Percentiles rank a stretch among this genome's conserved stretches.
These are phyloP conservation scores for Cystoderma amianthinum DNA, from an alignment of 768 basidiomycete species.

Conservation along the genomic window DNA sequence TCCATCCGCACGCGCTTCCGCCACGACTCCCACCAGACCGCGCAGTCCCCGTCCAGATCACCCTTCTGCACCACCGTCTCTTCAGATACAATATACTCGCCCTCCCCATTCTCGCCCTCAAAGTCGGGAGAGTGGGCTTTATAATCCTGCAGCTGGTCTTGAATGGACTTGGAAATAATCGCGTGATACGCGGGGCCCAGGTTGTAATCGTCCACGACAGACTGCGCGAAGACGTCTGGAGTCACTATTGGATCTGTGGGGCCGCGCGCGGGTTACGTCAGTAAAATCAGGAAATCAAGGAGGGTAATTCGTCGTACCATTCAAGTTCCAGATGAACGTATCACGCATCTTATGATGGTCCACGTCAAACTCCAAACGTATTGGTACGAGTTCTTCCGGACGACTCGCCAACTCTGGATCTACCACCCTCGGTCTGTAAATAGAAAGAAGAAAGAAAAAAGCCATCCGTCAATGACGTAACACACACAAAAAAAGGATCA, in stretches of 20 bases:
- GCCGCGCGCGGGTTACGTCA: neutral
- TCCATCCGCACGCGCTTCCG: slow-evolving; percentile 43
- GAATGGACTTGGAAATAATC: slow-evolving; percentile 74
- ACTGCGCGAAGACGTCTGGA: slow-evolving; percentile 85
- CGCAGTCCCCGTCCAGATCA: slow-evolving; percentile 38
- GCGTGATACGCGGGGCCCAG: slow-evolving; percentile 59
- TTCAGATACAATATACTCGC: slow-evolving; percentile 12
- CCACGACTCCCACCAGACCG: slow-evolving; percentile 70
- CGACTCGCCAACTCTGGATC: slow-evolving; percentile 47
- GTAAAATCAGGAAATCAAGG: neutral
- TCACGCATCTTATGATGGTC: slow-evolving; percentile 93
- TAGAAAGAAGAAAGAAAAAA: slow-evolving; percentile 6
- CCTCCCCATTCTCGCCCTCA: slow-evolving; percentile 36
- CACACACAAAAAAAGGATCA: slow-evolving; percentile 9
- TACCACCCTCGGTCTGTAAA: slow-evolving; percentile 52
- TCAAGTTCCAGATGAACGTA: slow-evolving; percentile 95
- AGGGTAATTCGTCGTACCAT: slow-evolving; percentile 49
- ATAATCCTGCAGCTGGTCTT: slow-evolving; percentile 82
- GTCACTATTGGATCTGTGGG: slow-evolving; percentile 78
- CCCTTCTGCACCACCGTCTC: slow-evolving; percentile 26
- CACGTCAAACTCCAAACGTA: slow-evolving; percentile 94
- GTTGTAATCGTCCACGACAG: slow-evolving; percentile 85
- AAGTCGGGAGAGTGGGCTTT: slow-evolving; percentile 57
- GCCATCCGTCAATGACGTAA: slow-evolving; percentile 2
- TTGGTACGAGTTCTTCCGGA: slow-evolving; percentile 83